phyloP scores from a whole-genome alignment of 805 yeast species.

The Wickerhamiella siamensis region DNA sequence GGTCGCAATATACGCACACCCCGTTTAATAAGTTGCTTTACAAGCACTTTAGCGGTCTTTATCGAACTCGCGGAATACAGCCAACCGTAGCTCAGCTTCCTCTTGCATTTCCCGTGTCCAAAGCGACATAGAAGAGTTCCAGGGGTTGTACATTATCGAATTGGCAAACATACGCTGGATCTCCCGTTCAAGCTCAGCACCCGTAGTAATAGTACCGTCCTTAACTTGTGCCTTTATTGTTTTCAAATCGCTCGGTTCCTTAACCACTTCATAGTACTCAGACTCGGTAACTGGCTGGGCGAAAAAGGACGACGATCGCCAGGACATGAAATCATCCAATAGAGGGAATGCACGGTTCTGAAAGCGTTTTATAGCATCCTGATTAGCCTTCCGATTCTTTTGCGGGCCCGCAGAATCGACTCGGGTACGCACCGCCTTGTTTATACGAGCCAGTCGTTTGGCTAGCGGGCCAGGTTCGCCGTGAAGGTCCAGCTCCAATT shows the following conservation, averaged over 20 bases:
- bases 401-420: not conserved
- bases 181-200: slow-evolving; percentile 47
- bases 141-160: slow-evolving; percentile 67
- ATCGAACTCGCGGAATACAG: not conserved
- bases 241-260: slow-evolving; percentile 54
- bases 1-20: too few relatives aligned
- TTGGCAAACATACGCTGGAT: slow-evolving; percentile 68
- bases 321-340: slow-evolving; percentile 49
- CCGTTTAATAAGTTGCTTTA: too few relatives aligned
- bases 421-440: not conserved
- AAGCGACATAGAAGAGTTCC: slow-evolving; percentile 43
- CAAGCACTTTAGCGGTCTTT: too few relatives aligned
- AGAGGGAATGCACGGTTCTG: slow-evolving; percentile 48
- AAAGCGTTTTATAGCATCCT: slow-evolving; percentile 34
- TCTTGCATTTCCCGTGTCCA: slow-evolving; percentile 59
- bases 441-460: not conserved
- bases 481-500: not conserved
- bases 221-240: slow-evolving; percentile 44
- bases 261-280: slow-evolving; percentile 47
- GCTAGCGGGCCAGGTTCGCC: not conserved
- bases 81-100: slow-evolving; percentile 33
- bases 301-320: slow-evolving; percentile 62
- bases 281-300: slow-evolving; percentile 50
- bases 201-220: slow-evolving; percentile 38
- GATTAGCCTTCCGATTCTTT: not conserved